Conservation (phyloP, 1,284 basidiomycete genomes). For the Megacollybia platyphylla region DNA sequence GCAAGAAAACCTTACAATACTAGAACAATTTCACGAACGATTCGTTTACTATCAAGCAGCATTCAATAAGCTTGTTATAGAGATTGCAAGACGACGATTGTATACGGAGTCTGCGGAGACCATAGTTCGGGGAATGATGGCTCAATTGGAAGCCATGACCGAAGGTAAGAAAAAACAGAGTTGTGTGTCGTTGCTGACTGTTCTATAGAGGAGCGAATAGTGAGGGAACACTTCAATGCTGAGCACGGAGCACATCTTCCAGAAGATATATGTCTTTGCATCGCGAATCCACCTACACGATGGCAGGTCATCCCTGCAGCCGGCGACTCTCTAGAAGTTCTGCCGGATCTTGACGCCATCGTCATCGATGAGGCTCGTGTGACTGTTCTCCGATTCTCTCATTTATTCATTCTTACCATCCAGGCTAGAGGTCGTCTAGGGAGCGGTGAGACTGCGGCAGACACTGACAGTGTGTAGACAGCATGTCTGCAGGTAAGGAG, state of each 20-base stretch:
- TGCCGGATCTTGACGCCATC: background rate
- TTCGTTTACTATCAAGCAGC: conserved; percentile 57
- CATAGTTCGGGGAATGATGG: conserved; percentile 52
- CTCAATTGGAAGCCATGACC: conserved; percentile 45
- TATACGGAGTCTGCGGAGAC: conserved; percentile 53
- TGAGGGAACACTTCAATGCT: conserved; percentile 55
- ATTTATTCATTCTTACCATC: background rate
- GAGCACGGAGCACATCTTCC: conserved; percentile 63
- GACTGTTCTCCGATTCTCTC: background rate
- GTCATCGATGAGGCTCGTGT: background rate
- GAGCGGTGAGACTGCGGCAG: background rate
- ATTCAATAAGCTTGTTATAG: conserved; percentile 58
- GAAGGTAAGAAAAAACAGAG: conserved; percentile 31
- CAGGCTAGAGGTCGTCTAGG: background rate
- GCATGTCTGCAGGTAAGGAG: background rate
- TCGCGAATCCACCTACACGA: conserved; percentile 56
- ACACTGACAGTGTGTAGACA: background rate
- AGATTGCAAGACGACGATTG: conserved; percentile 54
- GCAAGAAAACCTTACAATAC: conserved; percentile 42
- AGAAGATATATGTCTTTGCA: conserved; percentile 61
- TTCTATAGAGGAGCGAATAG: conserved; percentile 47
- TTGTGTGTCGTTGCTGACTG: conserved; percentile 1
- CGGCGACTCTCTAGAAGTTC: conserved; percentile 20
- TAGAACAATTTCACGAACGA: conserved; percentile 50
- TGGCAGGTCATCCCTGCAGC: conserved; percentile 51